These are phyloP conservation scores for Lagenidium sp. DNA, from an alignment of 352 stramenopile genomes.

Conservation along the genomic window DNA sequence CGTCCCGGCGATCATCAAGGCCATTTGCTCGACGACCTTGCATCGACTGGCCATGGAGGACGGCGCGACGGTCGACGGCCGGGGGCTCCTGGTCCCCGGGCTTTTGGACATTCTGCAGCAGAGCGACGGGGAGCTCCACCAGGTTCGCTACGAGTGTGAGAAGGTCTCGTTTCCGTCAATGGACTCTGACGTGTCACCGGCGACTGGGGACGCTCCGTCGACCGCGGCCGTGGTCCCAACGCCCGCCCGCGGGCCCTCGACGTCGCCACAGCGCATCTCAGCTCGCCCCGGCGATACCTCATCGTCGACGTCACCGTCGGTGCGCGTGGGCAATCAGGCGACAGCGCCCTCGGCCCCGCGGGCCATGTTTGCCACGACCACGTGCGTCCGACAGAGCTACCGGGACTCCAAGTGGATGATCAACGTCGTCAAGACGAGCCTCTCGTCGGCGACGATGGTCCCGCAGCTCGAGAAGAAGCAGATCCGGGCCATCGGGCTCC, in stretches of 20 bases:
- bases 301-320: not conserved
- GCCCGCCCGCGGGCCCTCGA: not conserved
- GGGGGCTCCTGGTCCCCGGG: slow-evolving; percentile 35
- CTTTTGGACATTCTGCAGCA: slow-evolving; percentile 44
- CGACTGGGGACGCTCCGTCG: not conserved
- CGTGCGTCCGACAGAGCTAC: slow-evolving; percentile 47
- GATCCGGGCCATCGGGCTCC: slow-evolving; percentile 34
- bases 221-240: not conserved
- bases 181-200: too few species aligned
- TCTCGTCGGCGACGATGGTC: slow-evolving; percentile 56
- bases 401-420: slow-evolving; percentile 62
- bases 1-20: slow-evolving; percentile 10
- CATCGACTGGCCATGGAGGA: slow-evolving; percentile 63
- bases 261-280: not conserved
- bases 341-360: not conserved
- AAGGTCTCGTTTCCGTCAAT: slow-evolving; percentile 44
- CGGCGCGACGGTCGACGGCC: slow-evolving; percentile 23
- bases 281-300: not conserved
- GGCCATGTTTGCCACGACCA: slow-evolving; percentile 16
- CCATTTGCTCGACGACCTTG: slow-evolving; percentile 59
- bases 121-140: slow-evolving; percentile 52
- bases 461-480: slow-evolving; percentile 64
- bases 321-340: too few species aligned
- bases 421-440: slow-evolving; percentile 55
- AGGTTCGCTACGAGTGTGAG: slow-evolving; percentile 67